Evolutionary conservation across 2,329 filamentous ascomycete species (phyloP), one percentile per base, ranked within the genome.

Genomic region (Lasiodiplodia gonubiensis): DNA sequence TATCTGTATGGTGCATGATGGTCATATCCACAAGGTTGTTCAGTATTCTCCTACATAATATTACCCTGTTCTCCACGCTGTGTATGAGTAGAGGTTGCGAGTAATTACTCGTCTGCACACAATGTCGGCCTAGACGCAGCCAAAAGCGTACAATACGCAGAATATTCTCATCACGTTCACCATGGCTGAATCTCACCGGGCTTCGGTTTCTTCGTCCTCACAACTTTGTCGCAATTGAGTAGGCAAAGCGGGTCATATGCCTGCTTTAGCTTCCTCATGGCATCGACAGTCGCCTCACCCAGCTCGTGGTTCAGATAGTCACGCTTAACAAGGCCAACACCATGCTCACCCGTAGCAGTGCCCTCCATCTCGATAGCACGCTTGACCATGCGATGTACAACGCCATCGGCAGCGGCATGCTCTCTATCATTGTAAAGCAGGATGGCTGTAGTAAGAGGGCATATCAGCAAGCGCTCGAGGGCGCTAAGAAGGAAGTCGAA

Each of bases 331-430:
- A 96, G 81, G 7, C 92, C 92, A 64, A 95, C 89, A 51, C 92
- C 92, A 77, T 96, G 92, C 79, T 96, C 92, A 65, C 92, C 92
- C 14, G 92, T 94, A 1, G 93, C 92, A 0, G 92, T 95, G 10
- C 92, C 92, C 79, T 95, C 92, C 82, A 93, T 86, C 80, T 93
- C 91, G 59, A 96, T 89, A 0, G 92, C 92, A 69, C 91, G 85
- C 85, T 94, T 93, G 67, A 94, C 91, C 92, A 95, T 95, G 68
- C 88, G 85, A 76, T 94, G 91, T 30, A 95, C 90, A 30, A 94
- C 82, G 49, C 85, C 84, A 74, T 93, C 90, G 2, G 90, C 90
- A 66, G 86, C 85, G 68, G 83, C 80, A 71, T 89, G 86, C 77
- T 94, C 88, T 25, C 84, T 80, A n/a, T 91, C 86, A 72, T 80